phyloP scores from a whole-genome alignment of 75 land plant species.

The Chamaecyparis obtusa region DNA sequence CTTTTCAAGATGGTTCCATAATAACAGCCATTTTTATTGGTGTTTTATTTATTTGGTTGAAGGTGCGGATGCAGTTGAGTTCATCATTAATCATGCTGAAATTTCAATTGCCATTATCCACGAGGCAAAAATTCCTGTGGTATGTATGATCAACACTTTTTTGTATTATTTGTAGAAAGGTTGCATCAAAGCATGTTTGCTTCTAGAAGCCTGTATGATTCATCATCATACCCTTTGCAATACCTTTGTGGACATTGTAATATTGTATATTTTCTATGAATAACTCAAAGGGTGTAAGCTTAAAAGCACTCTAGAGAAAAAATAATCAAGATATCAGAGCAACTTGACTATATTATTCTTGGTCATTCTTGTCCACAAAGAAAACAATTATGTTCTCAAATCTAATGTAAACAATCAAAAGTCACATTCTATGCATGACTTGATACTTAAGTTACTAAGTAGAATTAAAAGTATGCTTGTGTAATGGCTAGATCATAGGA shows the following conservation, averaged over 20 bases:
- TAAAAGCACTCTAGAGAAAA: neutral
- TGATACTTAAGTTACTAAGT: neutral
- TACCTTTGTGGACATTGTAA: neutral
- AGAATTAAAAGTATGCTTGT: neutral
- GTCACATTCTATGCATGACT: neutral
- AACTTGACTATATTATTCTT: neutral
- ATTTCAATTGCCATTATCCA: slow-evolving; percentile 85
- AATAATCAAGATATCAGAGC: neutral
- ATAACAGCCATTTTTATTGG: neutral
- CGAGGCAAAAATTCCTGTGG: slow-evolving; percentile 76
- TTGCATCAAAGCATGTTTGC: neutral
- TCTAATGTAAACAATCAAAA: neutral
- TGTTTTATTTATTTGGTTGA: slow-evolving; percentile 10
- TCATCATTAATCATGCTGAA: slow-evolving; percentile 84
- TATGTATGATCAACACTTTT: slow-evolving; percentile 20
- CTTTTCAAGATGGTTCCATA: neutral
- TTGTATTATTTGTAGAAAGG: neutral
- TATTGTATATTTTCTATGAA: neutral
- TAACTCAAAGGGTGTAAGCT: neutral
- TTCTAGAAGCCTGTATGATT: neutral
- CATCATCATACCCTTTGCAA: neutral
- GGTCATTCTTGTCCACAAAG: neutral
- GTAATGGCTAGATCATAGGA: neutral
- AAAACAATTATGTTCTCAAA: neutral
- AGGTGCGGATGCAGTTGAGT: slow-evolving; percentile 98